These are phyloP conservation scores for Saturnispora dispora DNA, from an alignment of 805 yeast species.

Conservation along the genomic window DNA sequence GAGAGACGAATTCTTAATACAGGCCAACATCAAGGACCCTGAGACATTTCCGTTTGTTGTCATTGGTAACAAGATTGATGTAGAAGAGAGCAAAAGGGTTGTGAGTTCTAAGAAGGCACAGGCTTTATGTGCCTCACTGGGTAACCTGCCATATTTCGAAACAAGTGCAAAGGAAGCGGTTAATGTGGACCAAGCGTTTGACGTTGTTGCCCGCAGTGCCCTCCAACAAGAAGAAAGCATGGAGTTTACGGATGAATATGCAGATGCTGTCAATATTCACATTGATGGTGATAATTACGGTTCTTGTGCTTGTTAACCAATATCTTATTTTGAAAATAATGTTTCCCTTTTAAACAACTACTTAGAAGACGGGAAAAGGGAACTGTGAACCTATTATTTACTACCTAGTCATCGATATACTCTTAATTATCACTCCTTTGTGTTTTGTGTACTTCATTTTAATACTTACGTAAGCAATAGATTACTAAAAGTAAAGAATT, in stretches of 20 bases:
- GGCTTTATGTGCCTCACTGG: constrained; percentile 35
- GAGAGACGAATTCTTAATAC: constrained; percentile 93
- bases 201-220: constrained; percentile 91
- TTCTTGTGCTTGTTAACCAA: constrained; percentile 53
- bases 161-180: constrained; percentile 97
- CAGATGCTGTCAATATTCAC: constrained; percentile 93
- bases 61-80: constrained; percentile 90
- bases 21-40: constrained; percentile 88
- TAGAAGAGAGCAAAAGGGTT: constrained; percentile 80
- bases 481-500: background rate
- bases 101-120: constrained; percentile 48
- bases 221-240: constrained; percentile 89
- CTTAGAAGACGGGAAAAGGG: background rate
- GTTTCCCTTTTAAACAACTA: background rate
- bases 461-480: background rate
- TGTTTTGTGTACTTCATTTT: background rate
- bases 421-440: background rate
- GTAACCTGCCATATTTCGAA: constrained; percentile 82
- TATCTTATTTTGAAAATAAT: background rate
- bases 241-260: constrained; percentile 86
- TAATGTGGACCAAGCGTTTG: constrained; percentile 92
- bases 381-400: background rate
- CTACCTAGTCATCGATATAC: background rate
- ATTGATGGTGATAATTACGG: constrained; percentile 66
- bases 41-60: constrained; percentile 94